Conservation (phyloP, 345 rosid genomes). For the Raphanus raphanistrum region DNA sequence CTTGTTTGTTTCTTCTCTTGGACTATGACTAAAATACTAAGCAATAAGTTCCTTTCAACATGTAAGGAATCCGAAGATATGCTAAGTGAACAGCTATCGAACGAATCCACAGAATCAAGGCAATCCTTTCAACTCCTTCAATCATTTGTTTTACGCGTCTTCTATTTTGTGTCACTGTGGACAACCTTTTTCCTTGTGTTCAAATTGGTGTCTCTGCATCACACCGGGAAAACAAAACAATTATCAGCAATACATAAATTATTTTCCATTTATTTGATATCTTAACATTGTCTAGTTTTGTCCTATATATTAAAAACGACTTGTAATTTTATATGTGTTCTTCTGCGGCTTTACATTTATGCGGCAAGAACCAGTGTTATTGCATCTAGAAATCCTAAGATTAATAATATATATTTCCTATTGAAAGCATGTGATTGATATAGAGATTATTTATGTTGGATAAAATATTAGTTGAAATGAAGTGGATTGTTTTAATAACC, state of each 20-base stretch:
- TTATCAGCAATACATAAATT: background rate
- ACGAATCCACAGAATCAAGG: background rate
- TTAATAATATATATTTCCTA: background rate
- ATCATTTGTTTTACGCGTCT: background rate
- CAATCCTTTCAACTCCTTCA: background rate
- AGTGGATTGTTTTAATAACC: background rate
- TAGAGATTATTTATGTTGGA: background rate
- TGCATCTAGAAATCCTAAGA: background rate
- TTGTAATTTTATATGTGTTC: background rate
- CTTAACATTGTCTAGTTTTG: background rate
- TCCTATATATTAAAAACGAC: background rate
- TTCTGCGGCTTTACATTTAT: background rate
- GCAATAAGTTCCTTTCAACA: background rate
- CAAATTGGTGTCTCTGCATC: background rate
- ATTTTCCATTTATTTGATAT: background rate
- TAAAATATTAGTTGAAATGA: background rate
- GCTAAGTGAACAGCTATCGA: background rate
- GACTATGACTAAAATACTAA: background rate
- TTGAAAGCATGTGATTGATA: background rate
- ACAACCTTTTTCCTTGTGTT: background rate
- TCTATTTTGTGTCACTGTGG: background rate
- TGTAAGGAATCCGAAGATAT: background rate
- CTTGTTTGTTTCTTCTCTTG: background rate
- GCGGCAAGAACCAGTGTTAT: background rate
- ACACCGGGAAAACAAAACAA: background rate